Percentiles rank a stretch among this genome's conserved stretches.
phyloP scores from a whole-genome alignment of 2,329 filamentous ascomycete species.

The Penicillium griseofulvum region DNA sequence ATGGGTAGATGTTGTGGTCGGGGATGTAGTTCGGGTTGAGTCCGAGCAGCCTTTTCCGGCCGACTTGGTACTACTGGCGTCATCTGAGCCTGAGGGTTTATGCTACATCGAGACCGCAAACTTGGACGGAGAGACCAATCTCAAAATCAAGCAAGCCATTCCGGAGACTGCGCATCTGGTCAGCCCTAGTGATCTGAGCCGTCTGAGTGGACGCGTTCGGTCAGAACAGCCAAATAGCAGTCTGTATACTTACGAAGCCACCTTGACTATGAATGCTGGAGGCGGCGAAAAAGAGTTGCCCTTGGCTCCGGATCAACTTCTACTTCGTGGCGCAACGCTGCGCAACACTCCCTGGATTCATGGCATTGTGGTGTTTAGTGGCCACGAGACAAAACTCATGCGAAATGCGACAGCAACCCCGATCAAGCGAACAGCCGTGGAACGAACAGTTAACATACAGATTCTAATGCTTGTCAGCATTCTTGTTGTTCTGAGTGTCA shows the following conservation, averaged over 20 bases:
- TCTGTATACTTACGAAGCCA: constrained; percentile 96
- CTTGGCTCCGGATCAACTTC: constrained; percentile 84
- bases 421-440: constrained; percentile 96
- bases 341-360: constrained; percentile 97
- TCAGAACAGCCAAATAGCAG: constrained; percentile 99
- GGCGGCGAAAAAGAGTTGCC: constrained; percentile 91
- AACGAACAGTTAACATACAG: constrained; percentile 87
- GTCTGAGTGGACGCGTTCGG: constrained; percentile 79
- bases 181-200: constrained; percentile 78
- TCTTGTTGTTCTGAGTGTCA: constrained; percentile 76
- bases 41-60: constrained; percentile 95
- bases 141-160: constrained; percentile 97
- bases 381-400: constrained; percentile 98
- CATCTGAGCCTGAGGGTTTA: constrained; percentile 92
- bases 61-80: constrained; percentile 86
- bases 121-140: constrained; percentile 93
- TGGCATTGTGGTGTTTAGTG: constrained; percentile 92
- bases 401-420: constrained; percentile 94
- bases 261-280: constrained; percentile 82
- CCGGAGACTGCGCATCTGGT: constrained; percentile 89
- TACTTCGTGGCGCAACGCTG: constrained; percentile 88
- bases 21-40: constrained; percentile 88
- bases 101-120: constrained; percentile 99
- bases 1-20: constrained; percentile 91
- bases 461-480: constrained; percentile 87